Evolutionary conservation across 2,329 filamentous ascomycete species (phyloP), one percentile per base, ranked within the genome.

Genomic region (Aspergillus latus): DNA sequence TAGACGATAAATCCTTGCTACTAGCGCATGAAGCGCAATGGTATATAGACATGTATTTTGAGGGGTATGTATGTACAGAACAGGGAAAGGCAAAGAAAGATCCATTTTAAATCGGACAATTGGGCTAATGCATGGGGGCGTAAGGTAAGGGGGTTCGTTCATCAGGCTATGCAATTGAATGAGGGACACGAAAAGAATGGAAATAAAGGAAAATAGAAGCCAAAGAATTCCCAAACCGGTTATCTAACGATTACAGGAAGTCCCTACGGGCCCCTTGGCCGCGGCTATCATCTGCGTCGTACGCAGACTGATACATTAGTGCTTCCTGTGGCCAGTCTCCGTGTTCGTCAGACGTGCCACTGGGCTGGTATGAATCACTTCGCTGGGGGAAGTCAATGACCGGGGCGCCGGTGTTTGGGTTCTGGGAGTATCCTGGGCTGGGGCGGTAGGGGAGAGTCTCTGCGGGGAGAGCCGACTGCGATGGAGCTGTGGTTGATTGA

Each of bases 261-360:
- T 62, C 64, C 40, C 59, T 65, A 32, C 66, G 54, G 30, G 53
- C 52, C 10, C 49, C 55, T 29, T 64, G 61, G 13, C 57, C 56
- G 37, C 59, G 37, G 56, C 61, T 60, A 21, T 11, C 13, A 42
- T 67, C 66, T 51, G 32, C 59, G 13, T 61, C 64, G 37, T 64
- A 58, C 16, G 64, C 60, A 6, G 65, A 69, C 50, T 74, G 72
- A 59, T 76, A 76, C 54, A 75, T 70, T 26, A 76, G 62, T 28
- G 74, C 73, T 61, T 76, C 74, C 50, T 72, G 72, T 2, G 73
- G 69, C 73, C 74, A 77, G 39, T 76, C 72, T 30, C 68, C 64
- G n/a, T 59, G 61, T 32, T 68, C 68, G 32, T 68, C 66, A 21
- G 62, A 57, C 4, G 62, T 65, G 16, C 60, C 49, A 30, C 42